A percentile compares a stretch with the other conserved stretches of the same genome.
Conservation (phyloP, 768 basidiomycete genomes). For the Chalciporus sphaerocephalus region DNA sequence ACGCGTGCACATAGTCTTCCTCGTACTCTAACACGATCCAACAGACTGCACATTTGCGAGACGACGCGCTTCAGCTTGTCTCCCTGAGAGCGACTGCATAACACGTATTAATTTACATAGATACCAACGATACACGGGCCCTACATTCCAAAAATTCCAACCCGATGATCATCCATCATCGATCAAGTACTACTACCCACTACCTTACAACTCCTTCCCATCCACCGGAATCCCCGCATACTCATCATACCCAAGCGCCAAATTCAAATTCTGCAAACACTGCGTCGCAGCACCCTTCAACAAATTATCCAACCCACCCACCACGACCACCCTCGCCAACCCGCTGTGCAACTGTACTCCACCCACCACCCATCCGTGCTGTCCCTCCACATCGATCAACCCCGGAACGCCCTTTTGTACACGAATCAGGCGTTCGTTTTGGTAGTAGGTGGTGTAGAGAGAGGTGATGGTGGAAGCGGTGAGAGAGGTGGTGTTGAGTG, state of each 20-base stretch:
- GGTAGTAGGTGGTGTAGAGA: conserved; percentile 77
- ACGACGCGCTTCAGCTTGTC: no score
- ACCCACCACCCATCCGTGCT: conserved; percentile 88
- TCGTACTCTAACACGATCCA: no score
- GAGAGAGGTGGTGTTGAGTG: conserved; percentile 56
- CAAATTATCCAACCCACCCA: conserved; percentile 93
- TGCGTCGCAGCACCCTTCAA: conserved; percentile 99
- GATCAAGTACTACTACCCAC: no score
- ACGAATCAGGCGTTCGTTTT: conserved; percentile 64
- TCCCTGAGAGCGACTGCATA: no score
- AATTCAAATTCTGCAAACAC: conserved; percentile 93
- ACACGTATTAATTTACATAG: no score
- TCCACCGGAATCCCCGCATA: conserved; percentile 65
- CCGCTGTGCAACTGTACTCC: conserved; percentile 91
- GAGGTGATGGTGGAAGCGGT: conserved; percentile 66
- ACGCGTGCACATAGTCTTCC: no score
- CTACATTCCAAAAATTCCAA: no score
- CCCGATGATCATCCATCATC: not conserved
- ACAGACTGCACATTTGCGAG: no score
- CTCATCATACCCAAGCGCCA: conserved; percentile 84
- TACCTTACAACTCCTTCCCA: conserved; percentile 3
- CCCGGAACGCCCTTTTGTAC: conserved; percentile 68
- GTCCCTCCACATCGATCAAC: conserved; percentile 69
- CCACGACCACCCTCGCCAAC: conserved; percentile 90
- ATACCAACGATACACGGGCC: no score